Percentiles rank a stretch among this genome's conserved stretches.
These are phyloP conservation scores for Margaritispora aquatica DNA, from an alignment of 495 filamentous ascomycete species.

Conservation along the genomic window DNA sequence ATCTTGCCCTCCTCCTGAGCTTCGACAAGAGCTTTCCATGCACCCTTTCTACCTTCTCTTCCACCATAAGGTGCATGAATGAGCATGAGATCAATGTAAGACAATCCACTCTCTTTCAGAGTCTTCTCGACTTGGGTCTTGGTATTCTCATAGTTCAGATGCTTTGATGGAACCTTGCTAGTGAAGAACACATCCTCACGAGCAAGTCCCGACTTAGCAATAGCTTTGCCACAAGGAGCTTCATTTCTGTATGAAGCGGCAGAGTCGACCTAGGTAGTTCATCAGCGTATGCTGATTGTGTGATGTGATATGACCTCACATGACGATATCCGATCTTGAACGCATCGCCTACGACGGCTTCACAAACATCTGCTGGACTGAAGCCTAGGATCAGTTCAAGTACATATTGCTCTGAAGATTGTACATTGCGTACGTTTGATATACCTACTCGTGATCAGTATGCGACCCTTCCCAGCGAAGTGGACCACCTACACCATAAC, in stretches of 20 bases:
- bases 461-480: background rate
- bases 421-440: conserved; percentile 56
- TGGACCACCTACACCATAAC: conserved; percentile 60
- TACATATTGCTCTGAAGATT: background rate
- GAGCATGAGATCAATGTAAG: conserved; percentile 60
- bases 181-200: conserved; percentile 67
- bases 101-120: conserved; percentile 44
- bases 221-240: conserved; percentile 53
- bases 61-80: conserved; percentile 58
- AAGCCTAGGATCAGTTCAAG: background rate
- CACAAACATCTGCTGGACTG: conserved; percentile 39
- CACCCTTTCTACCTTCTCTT: conserved; percentile 45
- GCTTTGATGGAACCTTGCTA: conserved; percentile 52
- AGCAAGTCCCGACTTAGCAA: conserved; percentile 49
- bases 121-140: conserved; percentile 44
- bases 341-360: conserved; percentile 54
- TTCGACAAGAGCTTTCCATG: conserved; percentile 61
- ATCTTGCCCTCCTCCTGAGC: conserved; percentile 58
- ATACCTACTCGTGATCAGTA: conserved; percentile 47
- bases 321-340: conserved; percentile 68
- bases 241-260: conserved; percentile 70
- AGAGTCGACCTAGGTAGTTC: conserved; percentile 52
- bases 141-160: conserved; percentile 43
- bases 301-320: conserved; percentile 31
- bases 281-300: background rate